Base-by-base conservation (phyloP, 805 yeast species). In the Saturnispora mendoncae region DNA sequence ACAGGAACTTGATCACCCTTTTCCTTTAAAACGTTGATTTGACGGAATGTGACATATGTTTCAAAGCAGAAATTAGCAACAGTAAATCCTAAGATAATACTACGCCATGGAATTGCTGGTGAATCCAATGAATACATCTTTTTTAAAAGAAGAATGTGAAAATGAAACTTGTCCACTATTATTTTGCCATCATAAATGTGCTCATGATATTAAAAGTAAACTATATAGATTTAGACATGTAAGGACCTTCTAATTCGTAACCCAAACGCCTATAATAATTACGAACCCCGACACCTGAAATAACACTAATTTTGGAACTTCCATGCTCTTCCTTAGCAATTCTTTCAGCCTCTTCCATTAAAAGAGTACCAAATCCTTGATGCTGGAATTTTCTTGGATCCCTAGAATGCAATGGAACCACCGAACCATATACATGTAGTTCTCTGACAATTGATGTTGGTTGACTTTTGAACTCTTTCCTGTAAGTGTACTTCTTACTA, bases 381-480 rank as follows among this genome's bases (percentile, higher is more conserved):
- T 92, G 98, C 66, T 92, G 98, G 69, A 92, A 92, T 62, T 92
- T 92, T 56, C 95, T 74, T 35, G 98, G 98, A 63, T 92, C 98
- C 51, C 97, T 74, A 3, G 94, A 83, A 60, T 92, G 98, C 44
- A 92, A 65, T 3, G 98, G 97, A 17, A 92, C 98, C 15, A 88
- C 98, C 4, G 95, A 84, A 12, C 98, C 98, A 56, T 92, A 92
- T 24, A 92, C 98, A 55, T 92, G 98, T 50, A 92, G 68, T 61
- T 92, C 98, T 62, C 98, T 76, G n/a, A 92, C 97, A 41, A 92
- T 78, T 2, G 96, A 86, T 0, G 97, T 84, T 46, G 79, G 90
- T 62, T 87, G 94, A 8, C 68, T 61, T 0, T 76, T 78, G 55
- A 92, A 78, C 57, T 92, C 98, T 52, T 86, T 85, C 53, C 98